A percentile compares a stretch with the other conserved stretches of the same genome.
These are phyloP conservation scores for Meyerozyma elateridarum DNA, from an alignment of 1,139 yeast genomes.

Conservation along the genomic window DNA sequence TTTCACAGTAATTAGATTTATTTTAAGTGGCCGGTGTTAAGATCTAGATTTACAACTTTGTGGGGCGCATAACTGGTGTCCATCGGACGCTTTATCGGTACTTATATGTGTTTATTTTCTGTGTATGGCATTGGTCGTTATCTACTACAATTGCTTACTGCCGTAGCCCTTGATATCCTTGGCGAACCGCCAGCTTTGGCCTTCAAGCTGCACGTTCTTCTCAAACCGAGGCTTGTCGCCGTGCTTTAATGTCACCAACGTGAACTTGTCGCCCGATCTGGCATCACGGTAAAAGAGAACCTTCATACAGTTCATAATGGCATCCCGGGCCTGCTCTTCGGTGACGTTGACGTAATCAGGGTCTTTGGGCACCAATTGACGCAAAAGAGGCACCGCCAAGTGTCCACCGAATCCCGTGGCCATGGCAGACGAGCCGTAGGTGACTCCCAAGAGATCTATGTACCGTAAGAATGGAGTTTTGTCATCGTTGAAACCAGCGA, in stretches of 20 bases:
- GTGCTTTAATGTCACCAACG: slow-evolving; percentile 71
- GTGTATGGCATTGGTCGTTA: no score
- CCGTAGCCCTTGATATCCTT: slow-evolving; percentile 88
- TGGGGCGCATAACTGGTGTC: no score
- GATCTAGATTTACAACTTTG: no score
- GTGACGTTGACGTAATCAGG: slow-evolving; percentile 65
- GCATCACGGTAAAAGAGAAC: slow-evolving; percentile 96
- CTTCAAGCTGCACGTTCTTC: slow-evolving; percentile 59
- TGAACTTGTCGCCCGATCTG: slow-evolving; percentile 80
- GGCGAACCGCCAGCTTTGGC: slow-evolving; percentile 92
- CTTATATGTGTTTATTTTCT: no score
- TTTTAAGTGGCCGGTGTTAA: no score
- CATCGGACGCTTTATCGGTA: no score
- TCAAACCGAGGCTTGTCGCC: slow-evolving; percentile 54
- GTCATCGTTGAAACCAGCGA: slow-evolving; percentile 80
- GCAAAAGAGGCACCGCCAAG: slow-evolving; percentile 85
- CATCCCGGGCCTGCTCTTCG: slow-evolving; percentile 70
- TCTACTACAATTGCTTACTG: slow-evolving; percentile 37
- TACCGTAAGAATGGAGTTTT: slow-evolving; percentile 68
- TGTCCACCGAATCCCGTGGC: slow-evolving; percentile 98
- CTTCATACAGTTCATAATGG: slow-evolving; percentile 84
- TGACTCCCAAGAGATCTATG: slow-evolving; percentile 88
- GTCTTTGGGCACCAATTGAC: slow-evolving; percentile 78
- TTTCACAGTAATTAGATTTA: no score
- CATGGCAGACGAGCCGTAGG: slow-evolving; percentile 81